These are phyloP conservation scores for Tolypocladium sp. DNA, from an alignment of 2,329 filamentous ascomycete species.

Conservation along the genomic window DNA sequence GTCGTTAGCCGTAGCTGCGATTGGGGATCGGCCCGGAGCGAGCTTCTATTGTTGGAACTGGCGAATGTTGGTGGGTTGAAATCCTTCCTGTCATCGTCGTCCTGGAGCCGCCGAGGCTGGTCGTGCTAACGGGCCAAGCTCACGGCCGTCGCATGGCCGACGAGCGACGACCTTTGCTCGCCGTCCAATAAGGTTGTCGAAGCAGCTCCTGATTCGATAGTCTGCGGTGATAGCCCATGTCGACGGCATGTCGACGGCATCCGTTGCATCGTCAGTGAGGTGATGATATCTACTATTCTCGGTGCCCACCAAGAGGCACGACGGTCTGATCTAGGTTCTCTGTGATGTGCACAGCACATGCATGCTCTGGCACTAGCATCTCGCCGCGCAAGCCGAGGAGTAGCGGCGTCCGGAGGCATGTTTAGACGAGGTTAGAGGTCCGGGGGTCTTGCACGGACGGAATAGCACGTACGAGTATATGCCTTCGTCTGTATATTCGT, in stretches of 20 bases:
- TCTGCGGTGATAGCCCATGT: background rate
- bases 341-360: background rate
- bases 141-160: background rate
- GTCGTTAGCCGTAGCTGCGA: background rate
- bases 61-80: background rate
- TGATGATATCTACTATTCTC: too few species aligned
- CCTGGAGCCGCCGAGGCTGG: conserved; percentile 5
- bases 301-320: background rate
- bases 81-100: background rate
- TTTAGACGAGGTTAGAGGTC: background rate
- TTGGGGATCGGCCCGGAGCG: background rate
- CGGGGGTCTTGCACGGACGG: background rate
- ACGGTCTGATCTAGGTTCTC: background rate
- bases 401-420: background rate
- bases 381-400: background rate
- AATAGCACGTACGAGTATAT: background rate
- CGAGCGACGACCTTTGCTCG: background rate
- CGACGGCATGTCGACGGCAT: too few species aligned
- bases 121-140: background rate
- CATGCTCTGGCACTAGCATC: background rate
- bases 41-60: background rate
- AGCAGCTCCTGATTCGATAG: background rate
- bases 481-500: background rate
- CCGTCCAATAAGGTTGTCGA: background rate
- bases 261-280: too few species aligned